Evolutionary conservation across 495 filamentous ascomycete species (phyloP).

Genomic region (Hapsidospora chrysogenum): DNA sequence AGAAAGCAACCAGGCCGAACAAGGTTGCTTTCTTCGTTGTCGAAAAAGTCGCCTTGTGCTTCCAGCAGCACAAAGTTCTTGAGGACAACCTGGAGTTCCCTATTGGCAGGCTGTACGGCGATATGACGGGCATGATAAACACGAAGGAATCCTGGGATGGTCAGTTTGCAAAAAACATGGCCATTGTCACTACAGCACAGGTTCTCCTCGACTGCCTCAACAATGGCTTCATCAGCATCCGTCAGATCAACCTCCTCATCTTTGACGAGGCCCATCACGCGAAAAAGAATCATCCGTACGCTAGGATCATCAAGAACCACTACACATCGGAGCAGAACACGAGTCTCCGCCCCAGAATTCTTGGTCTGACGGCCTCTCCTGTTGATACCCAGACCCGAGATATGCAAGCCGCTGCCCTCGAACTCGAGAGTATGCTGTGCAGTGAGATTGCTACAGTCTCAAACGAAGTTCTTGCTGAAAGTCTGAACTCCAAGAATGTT

Average conservation of each 20-base stretch:
- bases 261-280: slow-evolving; percentile 97
- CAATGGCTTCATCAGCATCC: slow-evolving; percentile 65
- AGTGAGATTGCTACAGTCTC: slow-evolving; percentile 70
- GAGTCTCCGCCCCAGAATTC: slow-evolving; percentile 52
- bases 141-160: slow-evolving; percentile 50
- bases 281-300: slow-evolving; percentile 88
- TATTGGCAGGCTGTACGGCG: slow-evolving; percentile 65
- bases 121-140: slow-evolving; percentile 35
- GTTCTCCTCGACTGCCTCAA: slow-evolving; percentile 66
- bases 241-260: slow-evolving; percentile 75
- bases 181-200: slow-evolving; percentile 87
- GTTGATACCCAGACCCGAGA: slow-evolving; percentile 63
- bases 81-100: slow-evolving; percentile 69
- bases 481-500: slow-evolving; percentile 40
- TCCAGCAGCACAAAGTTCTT: slow-evolving; percentile 76
- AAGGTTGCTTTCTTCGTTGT: slow-evolving; percentile 79
- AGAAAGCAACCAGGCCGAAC: slow-evolving; percentile 31
- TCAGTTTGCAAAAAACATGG: slow-evolving; percentile 54
- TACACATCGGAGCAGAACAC: slow-evolving; percentile 31
- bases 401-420: slow-evolving; percentile 50
- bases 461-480: slow-evolving; percentile 17
- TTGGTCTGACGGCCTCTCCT: slow-evolving; percentile 96
- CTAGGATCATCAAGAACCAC: slow-evolving; percentile 78
- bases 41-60: slow-evolving; percentile 78
- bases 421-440: slow-evolving; percentile 64